Evolutionary conservation across 179 eudicot species (phyloP), one percentile per base, ranked within the genome.

Genomic region (Silene vulgaris): DNA sequence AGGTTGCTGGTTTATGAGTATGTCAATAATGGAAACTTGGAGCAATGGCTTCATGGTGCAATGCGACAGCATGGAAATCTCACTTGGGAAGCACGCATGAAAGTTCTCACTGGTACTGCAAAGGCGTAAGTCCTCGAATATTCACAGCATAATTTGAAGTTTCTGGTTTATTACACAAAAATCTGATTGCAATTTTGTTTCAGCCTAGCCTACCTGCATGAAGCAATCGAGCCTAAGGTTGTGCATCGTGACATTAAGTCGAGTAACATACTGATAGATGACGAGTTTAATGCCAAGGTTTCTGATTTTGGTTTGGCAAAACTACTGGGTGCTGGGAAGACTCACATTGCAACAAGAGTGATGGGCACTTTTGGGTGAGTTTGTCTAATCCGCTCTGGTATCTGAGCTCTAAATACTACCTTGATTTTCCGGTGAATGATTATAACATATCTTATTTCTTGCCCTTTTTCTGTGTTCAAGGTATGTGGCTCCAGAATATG

Each of bases 351-450:
- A 23, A 91, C 97, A 28, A 83, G 97, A 88, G 97, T 90, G 4
- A 91, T 91, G 94, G 97, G 97, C 73, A 91, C 97, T 17, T 91
- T 91, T 65, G 97, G 97, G 97, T 91, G 26, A 78, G 89, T 77
- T 35, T 68, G 37, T 57, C 45, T 32, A 69, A 21, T 19, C 13
- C 11, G 19, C 19, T 29, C 13, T 74, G 29, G 9, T 35, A 35
- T 30, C 9, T 23, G 0, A 7, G 12, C 48, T 0, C 4, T 6
- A 19, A 50, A 48, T 23, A 45, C 52, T 6, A 1, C 11, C 14
- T 45, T 45, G 52, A 45, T 1, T 45, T 45, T 45, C 1, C 9
- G 14, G 13, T 11, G 52, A 45, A 9, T 71, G 50, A 13, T 45
- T 0, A 40, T 60, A 30, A 20, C 35, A 17, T 13, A 35, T 64